These are phyloP conservation scores for Lentinula raphanica DNA, from an alignment of 768 basidiomycete species.

Conservation along the genomic window DNA sequence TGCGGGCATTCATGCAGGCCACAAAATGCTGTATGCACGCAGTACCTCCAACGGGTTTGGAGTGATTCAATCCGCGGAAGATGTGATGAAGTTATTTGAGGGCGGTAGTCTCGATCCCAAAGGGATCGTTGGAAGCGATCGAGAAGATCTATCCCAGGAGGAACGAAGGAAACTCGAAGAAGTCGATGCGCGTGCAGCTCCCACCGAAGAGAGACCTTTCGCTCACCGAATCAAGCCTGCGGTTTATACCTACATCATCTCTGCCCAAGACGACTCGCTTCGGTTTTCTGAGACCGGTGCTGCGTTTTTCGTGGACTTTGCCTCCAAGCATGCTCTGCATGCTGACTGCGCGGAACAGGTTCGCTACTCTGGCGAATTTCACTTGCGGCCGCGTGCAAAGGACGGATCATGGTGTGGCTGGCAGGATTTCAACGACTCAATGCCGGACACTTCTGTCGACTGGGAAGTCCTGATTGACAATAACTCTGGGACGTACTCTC, in stretches of 20 bases:
- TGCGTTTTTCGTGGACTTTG: slow-evolving; percentile 82
- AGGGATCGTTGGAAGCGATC: neutral
- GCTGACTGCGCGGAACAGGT: slow-evolving; percentile 64
- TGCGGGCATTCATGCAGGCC: slow-evolving; percentile 64
- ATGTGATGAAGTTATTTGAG: slow-evolving; percentile 43
- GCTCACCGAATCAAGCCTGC: slow-evolving; percentile 64
- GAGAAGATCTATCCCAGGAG: neutral
- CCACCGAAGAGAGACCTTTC: slow-evolving; percentile 10
- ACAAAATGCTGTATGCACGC: slow-evolving; percentile 70
- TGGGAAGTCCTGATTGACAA: slow-evolving; percentile 90
- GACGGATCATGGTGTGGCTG: slow-evolving; percentile 39
- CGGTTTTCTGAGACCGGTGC: slow-evolving; percentile 86
- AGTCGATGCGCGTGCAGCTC: neutral
- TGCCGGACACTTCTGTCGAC: slow-evolving; percentile 46
- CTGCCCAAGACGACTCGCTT: slow-evolving; percentile 66
- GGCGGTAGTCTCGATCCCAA: neutral
- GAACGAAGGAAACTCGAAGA: neutral
- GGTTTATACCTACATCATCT: slow-evolving; percentile 83
- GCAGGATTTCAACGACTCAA: slow-evolving; percentile 53
- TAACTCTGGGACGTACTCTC: slow-evolving; percentile 81
- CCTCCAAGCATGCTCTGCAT: slow-evolving; percentile 83
- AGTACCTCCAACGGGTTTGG: slow-evolving; percentile 60
- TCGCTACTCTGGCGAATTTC: slow-evolving; percentile 76
- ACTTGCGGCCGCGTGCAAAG: slow-evolving; percentile 53
- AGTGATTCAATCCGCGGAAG: slow-evolving; percentile 42